Evolutionary conservation across 164 flowering plant genomes (phyloP).

Genomic region (Tetrastigma voinierianum): DNA sequence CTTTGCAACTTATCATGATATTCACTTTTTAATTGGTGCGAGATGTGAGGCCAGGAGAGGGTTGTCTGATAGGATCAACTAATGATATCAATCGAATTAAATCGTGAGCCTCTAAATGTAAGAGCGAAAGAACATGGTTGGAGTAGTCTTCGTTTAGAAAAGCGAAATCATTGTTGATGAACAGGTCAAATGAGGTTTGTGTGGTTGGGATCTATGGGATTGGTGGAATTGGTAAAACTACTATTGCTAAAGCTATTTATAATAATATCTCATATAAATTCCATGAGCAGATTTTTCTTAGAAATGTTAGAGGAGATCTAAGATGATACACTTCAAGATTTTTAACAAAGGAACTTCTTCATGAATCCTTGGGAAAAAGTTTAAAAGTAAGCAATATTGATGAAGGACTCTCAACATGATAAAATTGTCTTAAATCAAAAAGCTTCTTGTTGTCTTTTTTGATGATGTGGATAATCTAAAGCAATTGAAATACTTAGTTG

Average conservation of each 20-base stretch:
- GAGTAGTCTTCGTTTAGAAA: background rate
- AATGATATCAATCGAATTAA: background rate
- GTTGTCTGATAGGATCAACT: background rate
- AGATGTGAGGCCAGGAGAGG: constrained; percentile 9
- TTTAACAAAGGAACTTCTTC: constrained; percentile 1
- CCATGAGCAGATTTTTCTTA: background rate
- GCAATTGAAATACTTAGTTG: background rate
- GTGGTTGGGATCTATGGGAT: constrained; percentile 2
- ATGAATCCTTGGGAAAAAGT: background rate
- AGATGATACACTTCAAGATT: background rate
- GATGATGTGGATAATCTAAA: background rate
- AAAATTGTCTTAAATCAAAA: background rate
- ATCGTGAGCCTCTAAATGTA: background rate
- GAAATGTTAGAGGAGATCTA: background rate
- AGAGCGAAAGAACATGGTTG: background rate
- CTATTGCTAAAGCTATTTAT: background rate
- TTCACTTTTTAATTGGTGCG: too few relatives aligned
- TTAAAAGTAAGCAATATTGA: background rate
- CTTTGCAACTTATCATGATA: too few relatives aligned
- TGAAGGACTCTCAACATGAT: constrained; percentile 1
- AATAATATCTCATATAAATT: background rate
- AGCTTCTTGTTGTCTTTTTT: constrained; percentile 1
- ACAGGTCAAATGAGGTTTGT: background rate
- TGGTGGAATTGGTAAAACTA: constrained; percentile 5
- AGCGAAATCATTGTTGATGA: background rate